These are phyloP conservation scores for Beauveria sp. DNA, from an alignment of 2,329 filamentous ascomycete genomes.

Conservation along the genomic window DNA sequence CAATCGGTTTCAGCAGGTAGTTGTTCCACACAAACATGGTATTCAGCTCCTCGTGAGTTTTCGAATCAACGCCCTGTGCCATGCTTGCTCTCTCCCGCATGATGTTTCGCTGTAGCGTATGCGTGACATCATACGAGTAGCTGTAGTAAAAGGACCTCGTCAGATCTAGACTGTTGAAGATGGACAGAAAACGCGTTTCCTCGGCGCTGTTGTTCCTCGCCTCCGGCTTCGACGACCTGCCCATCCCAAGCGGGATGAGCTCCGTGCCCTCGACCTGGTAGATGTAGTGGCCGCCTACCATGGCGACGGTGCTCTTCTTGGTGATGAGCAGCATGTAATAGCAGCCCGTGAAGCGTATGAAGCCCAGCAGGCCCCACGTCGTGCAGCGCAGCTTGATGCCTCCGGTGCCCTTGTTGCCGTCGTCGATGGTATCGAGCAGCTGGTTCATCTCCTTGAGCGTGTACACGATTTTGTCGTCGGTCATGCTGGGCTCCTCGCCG, in stretches of 20 bases:
- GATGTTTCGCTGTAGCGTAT: constrained; percentile 88
- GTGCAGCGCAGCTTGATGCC: constrained; percentile 85
- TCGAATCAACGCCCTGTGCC: constrained; percentile 52
- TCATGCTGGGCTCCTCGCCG: constrained; percentile 71
- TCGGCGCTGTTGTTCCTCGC: constrained; percentile 62
- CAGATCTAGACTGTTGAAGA: constrained; percentile 85
- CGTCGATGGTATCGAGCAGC: constrained; percentile 87
- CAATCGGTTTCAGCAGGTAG: constrained; percentile 73
- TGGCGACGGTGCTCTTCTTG: constrained; percentile 90
- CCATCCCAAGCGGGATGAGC: constrained; percentile 75
- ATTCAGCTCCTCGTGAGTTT: constrained; percentile 62
- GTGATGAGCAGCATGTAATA: constrained; percentile 98
- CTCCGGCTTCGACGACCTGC: constrained; percentile 64
- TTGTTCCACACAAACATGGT: constrained; percentile 99
- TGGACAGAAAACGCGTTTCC: constrained; percentile 80
- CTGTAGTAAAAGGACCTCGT: constrained; percentile 95
- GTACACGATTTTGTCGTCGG: constrained; percentile 93
- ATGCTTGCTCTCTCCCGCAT: constrained; percentile 68
- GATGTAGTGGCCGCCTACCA: constrained; percentile 91
- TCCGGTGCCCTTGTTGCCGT: constrained; percentile 85
- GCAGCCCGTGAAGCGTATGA: constrained; percentile 89
- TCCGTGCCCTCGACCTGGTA: constrained; percentile 95
- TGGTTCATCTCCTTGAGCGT: constrained; percentile 87
- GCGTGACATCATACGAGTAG: constrained; percentile 94
- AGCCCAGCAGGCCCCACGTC: constrained; percentile 89